Conservation (phyloP, 148 eudicot genomes). For the Dysphania ambrosioides region DNA sequence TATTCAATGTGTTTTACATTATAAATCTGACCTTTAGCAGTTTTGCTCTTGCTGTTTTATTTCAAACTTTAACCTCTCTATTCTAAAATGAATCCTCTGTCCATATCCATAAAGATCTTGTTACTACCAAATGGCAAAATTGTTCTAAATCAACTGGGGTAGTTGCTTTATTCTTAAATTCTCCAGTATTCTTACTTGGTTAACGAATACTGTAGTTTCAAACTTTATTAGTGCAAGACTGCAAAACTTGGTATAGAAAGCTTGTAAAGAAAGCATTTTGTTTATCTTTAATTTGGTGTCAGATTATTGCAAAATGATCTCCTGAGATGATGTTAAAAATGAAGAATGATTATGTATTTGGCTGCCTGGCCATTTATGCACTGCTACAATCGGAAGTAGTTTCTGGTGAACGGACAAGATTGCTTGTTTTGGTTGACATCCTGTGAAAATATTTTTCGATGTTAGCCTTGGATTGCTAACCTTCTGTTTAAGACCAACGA, state of each 20-base stretch:
- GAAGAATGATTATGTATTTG: neutral
- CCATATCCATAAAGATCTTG: neutral
- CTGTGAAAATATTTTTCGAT: neutral
- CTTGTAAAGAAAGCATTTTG: neutral
- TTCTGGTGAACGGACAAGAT: neutral
- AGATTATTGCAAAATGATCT: neutral
- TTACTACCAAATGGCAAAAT: too few species aligned
- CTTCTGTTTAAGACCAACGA: neutral
- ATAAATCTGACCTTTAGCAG: neutral
- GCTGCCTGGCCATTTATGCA: neutral
- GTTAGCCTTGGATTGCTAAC: neutral
- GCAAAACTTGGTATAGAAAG: neutral
- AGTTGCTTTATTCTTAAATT: neutral
- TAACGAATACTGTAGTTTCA: neutral
- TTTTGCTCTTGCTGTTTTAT: neutral
- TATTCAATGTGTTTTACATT: neutral
- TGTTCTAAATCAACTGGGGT: neutral
- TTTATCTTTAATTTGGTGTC: neutral
- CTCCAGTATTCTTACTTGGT: neutral
- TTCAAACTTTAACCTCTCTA: neutral
- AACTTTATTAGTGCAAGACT: neutral
- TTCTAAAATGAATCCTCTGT: neutral
- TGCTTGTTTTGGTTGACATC: neutral
- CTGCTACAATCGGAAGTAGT: neutral
- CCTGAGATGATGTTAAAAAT: neutral